Evolutionary conservation across 108 stramenopile species (phyloP).

Genomic region (Nitzschia sp.): DNA sequence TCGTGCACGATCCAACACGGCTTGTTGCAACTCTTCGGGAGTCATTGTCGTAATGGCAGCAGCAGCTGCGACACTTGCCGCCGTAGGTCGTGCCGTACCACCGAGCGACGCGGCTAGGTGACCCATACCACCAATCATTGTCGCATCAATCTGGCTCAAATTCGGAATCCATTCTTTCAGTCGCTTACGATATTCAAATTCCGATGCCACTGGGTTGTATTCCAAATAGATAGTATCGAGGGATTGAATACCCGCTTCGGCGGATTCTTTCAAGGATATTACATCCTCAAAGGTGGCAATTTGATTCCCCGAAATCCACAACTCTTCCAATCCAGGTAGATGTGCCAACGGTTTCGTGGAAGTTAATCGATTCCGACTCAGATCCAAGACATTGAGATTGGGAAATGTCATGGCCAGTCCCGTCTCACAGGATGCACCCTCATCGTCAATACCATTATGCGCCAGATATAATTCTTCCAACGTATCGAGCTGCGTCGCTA

Average conservation of each 20-base stretch:
- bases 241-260: conserved; percentile 26
- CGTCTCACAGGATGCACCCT: conserved; percentile 58
- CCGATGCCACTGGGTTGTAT: conserved; percentile 91
- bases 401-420: conserved; percentile 64
- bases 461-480: conserved; percentile 97
- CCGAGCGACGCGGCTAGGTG: not conserved
- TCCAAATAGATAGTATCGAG: conserved; percentile 95
- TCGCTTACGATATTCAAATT: conserved; percentile 87
- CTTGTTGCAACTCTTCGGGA: conserved; percentile 41
- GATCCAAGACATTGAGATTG: conserved; percentile 66
- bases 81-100: not conserved
- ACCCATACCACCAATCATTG: conserved; percentile 53
- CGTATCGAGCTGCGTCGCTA: conserved; percentile 58
- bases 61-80: not conserved
- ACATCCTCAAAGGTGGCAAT: conserved; percentile 84
- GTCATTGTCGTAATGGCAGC: conserved; percentile 3
- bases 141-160: conserved; percentile 88
- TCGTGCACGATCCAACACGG: conserved; percentile 33
- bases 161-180: conserved; percentile 74
- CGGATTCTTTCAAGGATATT: conserved; percentile 45
- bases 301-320: conserved; percentile 97
- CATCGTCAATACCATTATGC: conserved; percentile 90
- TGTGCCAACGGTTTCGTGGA: conserved; percentile 73
- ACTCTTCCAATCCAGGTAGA: conserved; percentile 77
- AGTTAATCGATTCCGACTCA: conserved; percentile 81